Conservation (phyloP, 352 stramenopile species). For the Phytophthora syringae region DNA sequence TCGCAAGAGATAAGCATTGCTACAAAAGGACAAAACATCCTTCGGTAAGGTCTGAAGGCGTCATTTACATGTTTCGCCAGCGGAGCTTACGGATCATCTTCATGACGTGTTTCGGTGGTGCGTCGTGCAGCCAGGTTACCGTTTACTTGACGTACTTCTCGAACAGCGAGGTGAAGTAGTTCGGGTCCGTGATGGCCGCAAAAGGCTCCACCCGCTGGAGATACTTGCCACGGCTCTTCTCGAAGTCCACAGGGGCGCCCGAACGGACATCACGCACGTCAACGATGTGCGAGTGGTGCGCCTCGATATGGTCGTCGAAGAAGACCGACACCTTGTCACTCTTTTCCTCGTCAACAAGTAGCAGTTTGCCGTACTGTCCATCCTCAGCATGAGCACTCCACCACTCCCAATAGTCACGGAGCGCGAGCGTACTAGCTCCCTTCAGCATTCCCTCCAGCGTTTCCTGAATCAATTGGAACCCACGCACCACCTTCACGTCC, state of each 20-base stretch:
- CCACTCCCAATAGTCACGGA: constrained; percentile 89
- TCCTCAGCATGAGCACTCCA: constrained; percentile 83
- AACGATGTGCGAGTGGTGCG: constrained; percentile 78
- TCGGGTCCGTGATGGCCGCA: constrained; percentile 73
- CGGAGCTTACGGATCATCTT: too few species aligned
- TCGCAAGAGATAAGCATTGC: constrained; percentile 41
- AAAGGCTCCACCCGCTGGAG: constrained; percentile 84
- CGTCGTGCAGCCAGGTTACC: not conserved
- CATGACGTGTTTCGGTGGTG: too few species aligned
- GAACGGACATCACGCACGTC: constrained; percentile 68
- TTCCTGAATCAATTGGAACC: constrained; percentile 58
- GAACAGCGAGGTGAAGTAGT: constrained; percentile 79
- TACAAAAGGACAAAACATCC: too few species aligned
- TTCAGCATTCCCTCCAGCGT: constrained; percentile 44
- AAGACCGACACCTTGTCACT: constrained; percentile 47
- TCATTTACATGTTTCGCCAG: too few species aligned
- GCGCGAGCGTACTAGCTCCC: constrained; percentile 51
- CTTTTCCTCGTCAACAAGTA: constrained; percentile 55
- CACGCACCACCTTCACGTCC: constrained; percentile 57
- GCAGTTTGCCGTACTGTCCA: constrained; percentile 78
- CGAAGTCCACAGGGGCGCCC: constrained; percentile 63
- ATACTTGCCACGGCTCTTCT: constrained; percentile 53
- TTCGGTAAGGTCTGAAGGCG: too few species aligned
- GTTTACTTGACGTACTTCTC: constrained; percentile 34
- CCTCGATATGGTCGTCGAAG: constrained; percentile 86